Conservation (phyloP, 1,139 yeast genomes). For the Scheffersomyces stambukii region DNA sequence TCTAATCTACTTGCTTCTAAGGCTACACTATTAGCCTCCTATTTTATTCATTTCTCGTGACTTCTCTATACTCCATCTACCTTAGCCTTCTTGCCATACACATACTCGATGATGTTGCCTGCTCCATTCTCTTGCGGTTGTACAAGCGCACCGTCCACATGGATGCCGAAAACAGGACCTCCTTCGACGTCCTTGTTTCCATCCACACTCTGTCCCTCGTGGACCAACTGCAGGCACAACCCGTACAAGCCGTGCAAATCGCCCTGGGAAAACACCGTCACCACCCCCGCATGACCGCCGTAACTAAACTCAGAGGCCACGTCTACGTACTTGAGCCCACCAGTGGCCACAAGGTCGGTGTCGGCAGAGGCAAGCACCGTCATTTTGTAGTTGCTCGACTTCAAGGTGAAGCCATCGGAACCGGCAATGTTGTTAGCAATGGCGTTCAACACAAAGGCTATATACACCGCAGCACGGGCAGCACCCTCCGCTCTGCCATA, state of each 20-base stretch:
- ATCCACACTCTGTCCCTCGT: too few species aligned
- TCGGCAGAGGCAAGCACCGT: conserved; percentile 6
- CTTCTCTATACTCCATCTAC: too few species aligned
- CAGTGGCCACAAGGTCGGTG: background rate
- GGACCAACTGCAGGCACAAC: too few species aligned
- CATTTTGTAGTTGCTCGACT: conserved; percentile 24
- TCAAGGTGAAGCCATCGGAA: conserved; percentile 23
- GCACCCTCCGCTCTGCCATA: conserved; percentile 21
- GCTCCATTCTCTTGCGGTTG: too few species aligned
- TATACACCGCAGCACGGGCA: conserved; percentile 20
- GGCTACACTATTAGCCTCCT: too few species aligned
- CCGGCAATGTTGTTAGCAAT: conserved; percentile 21
- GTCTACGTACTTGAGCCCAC: conserved; percentile 10
- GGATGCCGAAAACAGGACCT: too few species aligned
- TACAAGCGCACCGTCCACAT: too few species aligned
- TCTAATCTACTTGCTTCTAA: too few species aligned
- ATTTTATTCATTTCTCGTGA: too few species aligned
- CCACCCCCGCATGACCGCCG: conserved; percentile 4
- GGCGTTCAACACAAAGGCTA: conserved; percentile 19
- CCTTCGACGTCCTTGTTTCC: too few species aligned
- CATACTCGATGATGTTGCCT: too few species aligned
- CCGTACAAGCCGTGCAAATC: conserved; percentile 18
- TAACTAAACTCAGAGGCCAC: conserved; percentile 9
- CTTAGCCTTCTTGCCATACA: too few species aligned
- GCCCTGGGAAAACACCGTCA: conserved; percentile 14